Evolutionary conservation across 83 land plant genomes (phyloP).

Genomic region (Picea mariana): DNA sequence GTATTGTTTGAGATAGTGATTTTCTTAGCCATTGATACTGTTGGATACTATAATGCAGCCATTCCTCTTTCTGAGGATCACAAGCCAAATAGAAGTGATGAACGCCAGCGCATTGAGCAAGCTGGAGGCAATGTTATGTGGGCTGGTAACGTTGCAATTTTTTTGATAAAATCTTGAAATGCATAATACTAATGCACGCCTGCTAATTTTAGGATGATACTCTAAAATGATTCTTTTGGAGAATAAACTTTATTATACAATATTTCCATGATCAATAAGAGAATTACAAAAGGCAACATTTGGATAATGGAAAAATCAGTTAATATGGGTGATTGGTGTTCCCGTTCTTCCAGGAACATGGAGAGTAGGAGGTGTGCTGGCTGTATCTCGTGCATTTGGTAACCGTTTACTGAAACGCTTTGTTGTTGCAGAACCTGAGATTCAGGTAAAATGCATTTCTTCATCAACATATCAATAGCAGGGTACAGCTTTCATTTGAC

Average conservation of each 20-base stretch:
- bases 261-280: neutral
- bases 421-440: constrained; percentile 86
- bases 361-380: constrained; percentile 90
- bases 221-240: neutral
- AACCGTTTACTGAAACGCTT: constrained; percentile 75
- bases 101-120: constrained; percentile 83
- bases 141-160: constrained; percentile 56
- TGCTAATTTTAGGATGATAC: neutral
- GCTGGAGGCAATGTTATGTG: constrained; percentile 94
- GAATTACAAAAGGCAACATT: no score
- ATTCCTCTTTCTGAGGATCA: constrained; percentile 84
- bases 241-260: neutral
- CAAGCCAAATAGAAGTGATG: constrained; percentile 90
- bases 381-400: constrained; percentile 93
- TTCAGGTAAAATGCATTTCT: constrained; percentile 54
- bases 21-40: neutral
- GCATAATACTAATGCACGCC: neutral
- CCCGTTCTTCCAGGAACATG: constrained; percentile 70
- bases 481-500: neutral
- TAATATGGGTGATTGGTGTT: neutral
- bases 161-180: neutral
- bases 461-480: neutral
- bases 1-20: neutral
- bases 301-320: no score
- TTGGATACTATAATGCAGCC: constrained; percentile 38